These are phyloP conservation scores for Vitis hybrid DNA, from an alignment of 177 flowering plant species.

Conservation along the genomic window DNA sequence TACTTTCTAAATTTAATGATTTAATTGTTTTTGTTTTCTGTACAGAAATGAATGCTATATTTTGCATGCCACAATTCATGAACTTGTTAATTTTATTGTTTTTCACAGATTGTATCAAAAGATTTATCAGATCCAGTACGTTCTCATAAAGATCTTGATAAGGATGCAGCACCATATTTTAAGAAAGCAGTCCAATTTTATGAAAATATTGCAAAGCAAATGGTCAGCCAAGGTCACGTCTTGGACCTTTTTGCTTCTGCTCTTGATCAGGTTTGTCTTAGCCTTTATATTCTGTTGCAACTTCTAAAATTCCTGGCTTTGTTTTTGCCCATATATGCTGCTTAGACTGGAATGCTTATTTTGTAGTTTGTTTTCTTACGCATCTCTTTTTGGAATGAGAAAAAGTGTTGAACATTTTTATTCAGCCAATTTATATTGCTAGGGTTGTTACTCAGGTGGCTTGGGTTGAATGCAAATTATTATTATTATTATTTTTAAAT, in stretches of 20 bases:
- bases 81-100: constrained; percentile 1
- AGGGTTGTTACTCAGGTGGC: no score
- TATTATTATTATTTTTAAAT: no score
- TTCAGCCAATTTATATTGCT: no score
- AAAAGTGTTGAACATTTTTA: no score
- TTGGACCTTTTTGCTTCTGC: constrained; percentile 97
- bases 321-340: not conserved
- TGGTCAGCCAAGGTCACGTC: constrained; percentile 93
- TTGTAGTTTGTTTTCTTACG: not conserved
- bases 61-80: no score
- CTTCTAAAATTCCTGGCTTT: not conserved
- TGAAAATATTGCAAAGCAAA: constrained; percentile 83
- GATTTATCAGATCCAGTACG: constrained; percentile 96
- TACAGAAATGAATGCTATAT: no score
- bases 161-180: constrained; percentile 88
- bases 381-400: not conserved
- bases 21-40: not conserved
- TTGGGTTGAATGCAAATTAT: no score
- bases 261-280: constrained; percentile 84
- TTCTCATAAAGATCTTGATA: constrained; percentile 97
- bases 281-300: not conserved
- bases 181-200: constrained; percentile 91
- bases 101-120: constrained; percentile 83
- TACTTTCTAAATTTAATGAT: not conserved
- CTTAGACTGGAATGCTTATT: not conserved